phyloP scores from a whole-genome alignment of 2,329 filamentous ascomycete species.

The Cercospora zeae-maydis region DNA sequence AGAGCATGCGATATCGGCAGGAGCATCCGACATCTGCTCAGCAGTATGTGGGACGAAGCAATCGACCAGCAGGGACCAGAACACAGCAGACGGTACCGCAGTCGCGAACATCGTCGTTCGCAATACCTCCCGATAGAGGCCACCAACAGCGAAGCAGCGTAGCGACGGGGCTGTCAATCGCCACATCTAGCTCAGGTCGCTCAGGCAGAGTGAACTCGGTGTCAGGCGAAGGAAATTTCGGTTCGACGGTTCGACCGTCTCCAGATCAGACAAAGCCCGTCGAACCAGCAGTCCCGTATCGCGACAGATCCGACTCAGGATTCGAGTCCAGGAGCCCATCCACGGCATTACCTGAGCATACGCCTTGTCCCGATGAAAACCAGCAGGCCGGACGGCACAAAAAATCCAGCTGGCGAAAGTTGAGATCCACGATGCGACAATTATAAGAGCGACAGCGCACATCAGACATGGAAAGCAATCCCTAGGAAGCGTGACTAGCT shows the following conservation, averaged over 20 bases:
- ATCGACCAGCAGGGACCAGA: background rate
- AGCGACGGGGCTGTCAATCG: background rate
- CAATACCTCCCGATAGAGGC: background rate
- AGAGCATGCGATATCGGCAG: slow-evolving; percentile 7
- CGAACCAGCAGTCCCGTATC: background rate
- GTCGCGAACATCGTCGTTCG: background rate
- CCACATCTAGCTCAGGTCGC: background rate
- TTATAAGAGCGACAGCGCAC: background rate
- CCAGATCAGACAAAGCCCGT: background rate
- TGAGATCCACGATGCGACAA: background rate
- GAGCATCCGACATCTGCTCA: slow-evolving; percentile 3
- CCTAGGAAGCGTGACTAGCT: no score
- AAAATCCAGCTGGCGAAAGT: background rate
- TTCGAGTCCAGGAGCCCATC: background rate
- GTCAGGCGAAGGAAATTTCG: background rate
- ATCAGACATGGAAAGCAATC: background rate
- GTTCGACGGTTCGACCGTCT: background rate
- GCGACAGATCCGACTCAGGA: background rate
- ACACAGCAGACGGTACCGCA: background rate
- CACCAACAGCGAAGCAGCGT: background rate
- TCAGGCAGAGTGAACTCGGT: background rate
- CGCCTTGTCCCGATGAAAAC: background rate
- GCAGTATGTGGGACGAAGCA: background rate
- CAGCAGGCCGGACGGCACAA: background rate
- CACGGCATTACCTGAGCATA: background rate